phyloP scores from a whole-genome alignment of 129 eudicot genomes.

The Erigeron canadensis region DNA sequence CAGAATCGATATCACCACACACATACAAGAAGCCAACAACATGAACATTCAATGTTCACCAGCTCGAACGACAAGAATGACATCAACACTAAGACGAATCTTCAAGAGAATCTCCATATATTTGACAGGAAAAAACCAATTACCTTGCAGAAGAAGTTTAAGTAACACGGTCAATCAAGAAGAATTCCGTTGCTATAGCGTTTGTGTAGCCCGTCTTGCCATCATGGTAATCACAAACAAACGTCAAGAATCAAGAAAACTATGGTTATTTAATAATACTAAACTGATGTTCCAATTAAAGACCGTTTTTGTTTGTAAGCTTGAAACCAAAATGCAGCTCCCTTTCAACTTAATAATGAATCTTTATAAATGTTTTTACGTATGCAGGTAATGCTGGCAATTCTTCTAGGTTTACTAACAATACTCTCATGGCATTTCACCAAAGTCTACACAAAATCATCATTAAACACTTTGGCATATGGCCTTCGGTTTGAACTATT shows the following conservation, averaged over 20 bases:
- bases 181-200: conserved; percentile 65
- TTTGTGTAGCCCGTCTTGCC: conserved; percentile 87
- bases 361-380: conserved; percentile 20
- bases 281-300: background rate
- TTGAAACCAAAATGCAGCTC: background rate
- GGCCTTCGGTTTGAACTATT: conserved; percentile 88
- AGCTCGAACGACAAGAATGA: conserved; percentile 38
- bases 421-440: conserved; percentile 95
- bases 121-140: conserved; percentile 37
- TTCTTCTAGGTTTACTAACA: conserved; percentile 86
- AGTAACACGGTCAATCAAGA: conserved; percentile 52
- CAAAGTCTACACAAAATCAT: conserved; percentile 77
- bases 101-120: conserved; percentile 20
- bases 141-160: conserved; percentile 35
- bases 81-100: conserved; percentile 34
- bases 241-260: background rate
- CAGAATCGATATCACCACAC: background rate
- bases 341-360: background rate
- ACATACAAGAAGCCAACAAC: conserved; percentile 16
- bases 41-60: conserved; percentile 32
- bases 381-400: conserved; percentile 80
- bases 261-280: background rate
- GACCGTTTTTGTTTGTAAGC: background rate
- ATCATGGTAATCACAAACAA: conserved; percentile 64
- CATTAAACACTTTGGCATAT: conserved; percentile 68